Percentiles rank a stretch among this genome's conserved stretches.
phyloP scores from a whole-genome alignment of 345 rosid species.

The Lagerstroemia speciosa region DNA sequence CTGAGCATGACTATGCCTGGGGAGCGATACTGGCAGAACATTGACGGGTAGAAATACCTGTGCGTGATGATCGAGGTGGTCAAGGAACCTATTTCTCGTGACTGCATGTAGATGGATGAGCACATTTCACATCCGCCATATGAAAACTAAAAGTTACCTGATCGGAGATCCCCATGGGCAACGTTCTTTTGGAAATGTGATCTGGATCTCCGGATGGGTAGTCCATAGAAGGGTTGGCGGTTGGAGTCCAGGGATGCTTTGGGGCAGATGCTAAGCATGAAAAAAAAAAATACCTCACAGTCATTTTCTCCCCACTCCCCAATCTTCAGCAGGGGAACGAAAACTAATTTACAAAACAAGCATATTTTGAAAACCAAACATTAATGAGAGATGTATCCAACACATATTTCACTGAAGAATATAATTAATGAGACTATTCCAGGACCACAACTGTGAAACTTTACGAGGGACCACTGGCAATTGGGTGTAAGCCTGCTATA shows the following conservation, averaged over 20 bases:
- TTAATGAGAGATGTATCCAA: neutral
- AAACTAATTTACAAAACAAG: neutral
- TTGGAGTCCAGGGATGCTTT: constrained; percentile 99
- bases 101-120: neutral
- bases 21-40: constrained; percentile 74
- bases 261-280: constrained; percentile 59
- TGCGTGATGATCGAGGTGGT: constrained; percentile 5
- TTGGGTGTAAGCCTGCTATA: neutral
- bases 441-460: neutral
- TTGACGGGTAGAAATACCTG: constrained; percentile 81
- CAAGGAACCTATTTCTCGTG: neutral
- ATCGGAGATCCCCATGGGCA: constrained; percentile 87
- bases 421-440: neutral
- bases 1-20: constrained; percentile 72
- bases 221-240: constrained; percentile 66
- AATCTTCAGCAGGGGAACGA: neutral
- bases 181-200: constrained; percentile 79
- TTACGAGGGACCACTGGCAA: neutral
- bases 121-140: neutral
- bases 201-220: constrained; percentile 91
- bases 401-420: neutral
- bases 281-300: constrained; percentile 55
- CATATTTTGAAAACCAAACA: neutral
- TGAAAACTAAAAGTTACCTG: constrained; percentile 36
- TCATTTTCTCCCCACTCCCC: constrained; percentile 8